Evolutionary conservation across 148 eudicot species (phyloP).

Genomic region (Mesembryanthemum crystallinum): DNA sequence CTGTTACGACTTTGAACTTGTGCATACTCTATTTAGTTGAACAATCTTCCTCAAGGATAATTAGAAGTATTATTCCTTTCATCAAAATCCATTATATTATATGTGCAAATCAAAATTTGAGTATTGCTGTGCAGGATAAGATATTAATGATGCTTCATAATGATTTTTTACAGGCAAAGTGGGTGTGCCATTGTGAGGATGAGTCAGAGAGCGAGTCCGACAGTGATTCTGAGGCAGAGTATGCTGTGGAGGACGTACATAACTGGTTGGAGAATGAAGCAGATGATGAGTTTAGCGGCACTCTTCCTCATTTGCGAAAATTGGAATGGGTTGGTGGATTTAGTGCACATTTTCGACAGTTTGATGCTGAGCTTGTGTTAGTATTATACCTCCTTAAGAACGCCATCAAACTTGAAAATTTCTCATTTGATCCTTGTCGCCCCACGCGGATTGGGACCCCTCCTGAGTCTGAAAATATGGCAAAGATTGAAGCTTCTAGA

Average conservation of each 20-base stretch:
- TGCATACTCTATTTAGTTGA: background rate
- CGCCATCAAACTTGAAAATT: constrained; percentile 1
- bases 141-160: no score
- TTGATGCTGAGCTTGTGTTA: background rate
- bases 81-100: no score
- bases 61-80: background rate
- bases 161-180: background rate
- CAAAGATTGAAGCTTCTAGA: background rate
- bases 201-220: background rate
- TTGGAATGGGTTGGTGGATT: constrained; percentile 9
- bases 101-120: no score
- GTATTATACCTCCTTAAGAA: background rate
- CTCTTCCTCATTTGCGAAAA: constrained; percentile 9
- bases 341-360: background rate
- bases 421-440: background rate
- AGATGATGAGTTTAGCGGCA: background rate
- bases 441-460: background rate
- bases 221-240: background rate
- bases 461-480: background rate
- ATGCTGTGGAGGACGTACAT: background rate
- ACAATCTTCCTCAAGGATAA: background rate
- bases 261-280: constrained; percentile 5
- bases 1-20: no score
- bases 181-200: no score
- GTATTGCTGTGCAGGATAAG: no score